phyloP scores from a whole-genome alignment of 2,329 filamentous ascomycete genomes.

The Dryadomyces sulphureus region DNA sequence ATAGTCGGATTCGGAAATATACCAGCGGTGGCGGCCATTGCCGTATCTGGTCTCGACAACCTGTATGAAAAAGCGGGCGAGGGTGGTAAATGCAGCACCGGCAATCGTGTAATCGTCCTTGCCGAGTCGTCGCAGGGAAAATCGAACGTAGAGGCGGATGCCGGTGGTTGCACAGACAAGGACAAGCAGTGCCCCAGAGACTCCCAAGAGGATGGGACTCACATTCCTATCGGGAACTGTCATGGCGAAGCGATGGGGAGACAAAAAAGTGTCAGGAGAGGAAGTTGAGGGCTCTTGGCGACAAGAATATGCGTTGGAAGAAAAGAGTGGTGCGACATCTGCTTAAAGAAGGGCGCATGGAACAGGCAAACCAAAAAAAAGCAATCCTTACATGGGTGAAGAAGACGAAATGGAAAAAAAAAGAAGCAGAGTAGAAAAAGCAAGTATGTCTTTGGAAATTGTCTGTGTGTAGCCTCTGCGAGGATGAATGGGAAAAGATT shows the following conservation, averaged over 20 bases:
- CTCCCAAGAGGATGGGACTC: conserved; percentile 17
- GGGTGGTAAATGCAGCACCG: conserved; percentile 16
- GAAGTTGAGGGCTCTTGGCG: no score
- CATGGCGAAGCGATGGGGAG: neutral
- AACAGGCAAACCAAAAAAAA: neutral
- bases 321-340: neutral
- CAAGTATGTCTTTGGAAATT: neutral
- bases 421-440: neutral
- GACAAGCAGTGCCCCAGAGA: conserved; percentile 18
- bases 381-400: no score
- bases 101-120: conserved; percentile 24
- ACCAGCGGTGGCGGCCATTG: conserved; percentile 24
- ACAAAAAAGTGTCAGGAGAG: neutral
- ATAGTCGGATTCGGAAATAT: conserved; percentile 12
- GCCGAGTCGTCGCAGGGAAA: conserved; percentile 15
- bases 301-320: neutral
- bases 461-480: neutral
- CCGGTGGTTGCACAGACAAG: conserved; percentile 18
- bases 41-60: conserved; percentile 19
- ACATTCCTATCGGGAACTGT: conserved; percentile 15
- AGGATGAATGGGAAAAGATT: no score
- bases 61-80: conserved; percentile 18
- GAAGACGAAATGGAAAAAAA: no score
- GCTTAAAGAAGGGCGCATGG: neutral
- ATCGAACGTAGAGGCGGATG: conserved; percentile 19